Conservation (phyloP, 2,329 filamentous ascomycete species). For the Aspergillus candidus region DNA sequence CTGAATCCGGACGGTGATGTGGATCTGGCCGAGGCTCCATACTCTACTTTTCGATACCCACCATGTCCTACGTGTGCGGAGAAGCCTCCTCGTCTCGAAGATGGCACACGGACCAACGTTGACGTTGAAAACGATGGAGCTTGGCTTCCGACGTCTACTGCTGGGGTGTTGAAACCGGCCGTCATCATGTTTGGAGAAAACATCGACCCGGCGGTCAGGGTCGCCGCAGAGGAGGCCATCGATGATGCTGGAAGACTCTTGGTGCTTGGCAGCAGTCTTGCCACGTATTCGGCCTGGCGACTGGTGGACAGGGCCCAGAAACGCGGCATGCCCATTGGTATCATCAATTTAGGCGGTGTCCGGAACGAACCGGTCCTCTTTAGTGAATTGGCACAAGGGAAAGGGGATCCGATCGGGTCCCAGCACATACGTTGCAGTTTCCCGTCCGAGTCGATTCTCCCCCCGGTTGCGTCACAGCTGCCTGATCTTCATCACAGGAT, state of each 20-base stretch:
- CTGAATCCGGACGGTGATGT: conserved; percentile 94
- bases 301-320: conserved; percentile 78
- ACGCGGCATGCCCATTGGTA: conserved; percentile 74
- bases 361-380: conserved; percentile 42
- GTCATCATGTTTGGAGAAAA: conserved; percentile 97
- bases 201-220: conserved; percentile 64
- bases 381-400: conserved; percentile 19
- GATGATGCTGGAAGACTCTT: conserved; percentile 70
- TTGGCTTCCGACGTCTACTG: conserved; percentile 59
- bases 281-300: conserved; percentile 92
- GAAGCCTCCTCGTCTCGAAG: conserved; percentile 51
- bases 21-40: conserved; percentile 78
- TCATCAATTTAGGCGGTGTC: conserved; percentile 65
- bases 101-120: conserved; percentile 55
- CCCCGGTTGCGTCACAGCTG: conserved; percentile 32
- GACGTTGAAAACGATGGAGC: conserved; percentile 74
- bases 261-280: conserved; percentile 80
- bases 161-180: conserved; percentile 82
- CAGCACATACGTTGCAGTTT: conserved; percentile 39
- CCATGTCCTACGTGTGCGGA: conserved; percentile 75
- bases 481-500: conserved; percentile 7
- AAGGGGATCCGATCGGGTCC: conserved; percentile 11
- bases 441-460: conserved; percentile 37
- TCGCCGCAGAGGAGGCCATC: conserved; percentile 70
- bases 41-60: conserved; percentile 85